Evolutionary conservation across 495 filamentous ascomycete genomes (phyloP).

Genomic region (Penicillium paxilli): DNA sequence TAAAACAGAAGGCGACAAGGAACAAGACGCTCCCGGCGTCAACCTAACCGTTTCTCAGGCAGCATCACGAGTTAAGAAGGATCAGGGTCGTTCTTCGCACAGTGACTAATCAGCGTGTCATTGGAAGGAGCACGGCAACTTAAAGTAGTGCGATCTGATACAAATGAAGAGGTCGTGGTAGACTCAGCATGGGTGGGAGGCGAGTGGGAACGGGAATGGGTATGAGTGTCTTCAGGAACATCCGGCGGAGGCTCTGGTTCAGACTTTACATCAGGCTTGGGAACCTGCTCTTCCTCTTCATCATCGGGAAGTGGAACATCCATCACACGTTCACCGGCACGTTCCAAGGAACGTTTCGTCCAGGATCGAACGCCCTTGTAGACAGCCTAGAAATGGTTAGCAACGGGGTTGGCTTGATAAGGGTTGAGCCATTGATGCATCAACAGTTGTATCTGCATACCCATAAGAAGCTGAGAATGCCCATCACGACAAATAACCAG

Average conservation of each 20-base stretch:
- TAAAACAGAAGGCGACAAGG: slow-evolving; percentile 34
- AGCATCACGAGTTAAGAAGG: slow-evolving; percentile 35
- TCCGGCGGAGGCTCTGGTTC: background rate
- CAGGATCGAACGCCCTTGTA: slow-evolving; percentile 76
- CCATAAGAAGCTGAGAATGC: slow-evolving; percentile 76
- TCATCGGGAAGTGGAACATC: slow-evolving; percentile 79
- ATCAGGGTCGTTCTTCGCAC: slow-evolving; percentile 75
- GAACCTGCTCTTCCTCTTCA: slow-evolving; percentile 51
- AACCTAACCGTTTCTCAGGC: slow-evolving; percentile 26
- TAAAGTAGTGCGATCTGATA: slow-evolving; percentile 73
- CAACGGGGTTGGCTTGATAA: slow-evolving; percentile 5
- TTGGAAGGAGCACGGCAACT: slow-evolving; percentile 80
- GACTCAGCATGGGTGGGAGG: background rate
- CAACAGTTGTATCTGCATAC: slow-evolving; percentile 68
- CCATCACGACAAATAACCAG: slow-evolving; percentile 75
- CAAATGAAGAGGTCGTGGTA: background rate
- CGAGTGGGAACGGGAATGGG: slow-evolving; percentile 11
- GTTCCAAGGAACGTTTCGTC: slow-evolving; percentile 68
- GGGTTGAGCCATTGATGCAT: background rate
- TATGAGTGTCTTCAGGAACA: background rate
- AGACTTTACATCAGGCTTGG: slow-evolving; percentile 1
- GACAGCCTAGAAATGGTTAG: slow-evolving; percentile 58
- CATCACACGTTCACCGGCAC: slow-evolving; percentile 73
- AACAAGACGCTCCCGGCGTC: slow-evolving; percentile 41
- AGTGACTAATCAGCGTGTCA: slow-evolving; percentile 91